Base-by-base conservation (phyloP, 352 stramenopile species). In the Globisporangium carolinianum region DNA sequence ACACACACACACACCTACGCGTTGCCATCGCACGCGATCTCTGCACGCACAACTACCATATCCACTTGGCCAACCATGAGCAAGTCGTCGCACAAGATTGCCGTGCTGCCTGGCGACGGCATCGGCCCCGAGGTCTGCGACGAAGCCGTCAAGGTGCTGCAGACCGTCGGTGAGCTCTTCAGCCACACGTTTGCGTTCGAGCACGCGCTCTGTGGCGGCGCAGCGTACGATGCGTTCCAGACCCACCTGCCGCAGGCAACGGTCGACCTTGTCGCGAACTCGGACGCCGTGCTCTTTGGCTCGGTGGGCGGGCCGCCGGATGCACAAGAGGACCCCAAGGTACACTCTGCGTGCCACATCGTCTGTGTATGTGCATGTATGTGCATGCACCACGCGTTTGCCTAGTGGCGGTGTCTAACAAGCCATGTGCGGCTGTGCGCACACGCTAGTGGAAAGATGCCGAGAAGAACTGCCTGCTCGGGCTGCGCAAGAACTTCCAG, bases 91-190 rank as follows among this genome's bases (percentile, higher is more conserved):
- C 73, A 86, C 71, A 88, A 89, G 67, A 96, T 99, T 60, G 98
- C 97, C 10, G 80, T 99, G 56, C 85, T 99, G 24, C 86, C 96
- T 0, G 97, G 97, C 58, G 97, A 99, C 78, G 97, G 97, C 58
- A 99, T 99, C 71, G 97, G 97, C n/a, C 97, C 97, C 7, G 97
- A 99, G 77, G 98, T 99, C 43, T 98, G 96, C 58, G 73, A 67
- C 17, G 91, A 98, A 56, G 97, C 94, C 39, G 93, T 98, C 57
- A 75, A 85, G 11, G 96, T 97, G 38, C 76, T 99, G 10, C 59
- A 81, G 55, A 86, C 91, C 4, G 69, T 97, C 7, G 86, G 75
- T 32, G 71, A 69, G 57, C 78, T 95, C 51, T 94, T 72, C 60
- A 72, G 84, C 51, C 97, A 98, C 65, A 65, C 96, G 63, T 96